phyloP scores from a whole-genome alignment of 345 rosid genomes.

The Abelmoschus esculentus region DNA sequence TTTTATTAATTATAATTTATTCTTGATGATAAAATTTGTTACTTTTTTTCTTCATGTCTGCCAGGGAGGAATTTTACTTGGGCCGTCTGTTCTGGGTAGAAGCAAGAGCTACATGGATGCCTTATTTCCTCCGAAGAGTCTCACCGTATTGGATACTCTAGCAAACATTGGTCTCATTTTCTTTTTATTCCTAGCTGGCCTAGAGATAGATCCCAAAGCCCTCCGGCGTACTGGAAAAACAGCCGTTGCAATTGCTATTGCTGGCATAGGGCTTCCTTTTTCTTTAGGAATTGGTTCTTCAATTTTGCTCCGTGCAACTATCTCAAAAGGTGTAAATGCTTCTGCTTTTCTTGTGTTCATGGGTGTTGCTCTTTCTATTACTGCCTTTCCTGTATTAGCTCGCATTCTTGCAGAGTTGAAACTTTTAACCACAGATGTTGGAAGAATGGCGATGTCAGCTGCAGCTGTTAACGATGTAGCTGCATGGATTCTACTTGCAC shows the following conservation, averaged over 20 bases:
- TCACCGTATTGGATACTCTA: conserved; percentile 59
- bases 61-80: conserved; percentile 74
- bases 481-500: conserved; percentile 83
- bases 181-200: conserved; percentile 66
- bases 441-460: conserved; percentile 69
- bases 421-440: conserved; percentile 72
- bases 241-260: conserved; percentile 53
- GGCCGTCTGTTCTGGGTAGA: conserved; percentile 72
- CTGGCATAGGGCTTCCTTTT: conserved; percentile 63
- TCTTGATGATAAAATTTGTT: background rate
- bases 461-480: conserved; percentile 73
- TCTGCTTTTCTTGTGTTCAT: conserved; percentile 63
- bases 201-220: conserved; percentile 51
- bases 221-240: conserved; percentile 52
- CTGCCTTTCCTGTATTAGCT: conserved; percentile 79
- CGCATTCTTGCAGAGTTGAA: conserved; percentile 82
- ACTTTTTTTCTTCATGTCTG: background rate
- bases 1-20: background rate
- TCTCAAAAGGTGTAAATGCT: conserved; percentile 1
- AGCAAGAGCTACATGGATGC: conserved; percentile 33
- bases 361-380: conserved; percentile 77
- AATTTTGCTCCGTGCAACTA: conserved; percentile 25
- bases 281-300: conserved; percentile 62
- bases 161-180: conserved; percentile 69
- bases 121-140: conserved; percentile 51